These are phyloP conservation scores for Croton laevigatus DNA, from an alignment of 441 rosid genomes.

Conservation along the genomic window DNA sequence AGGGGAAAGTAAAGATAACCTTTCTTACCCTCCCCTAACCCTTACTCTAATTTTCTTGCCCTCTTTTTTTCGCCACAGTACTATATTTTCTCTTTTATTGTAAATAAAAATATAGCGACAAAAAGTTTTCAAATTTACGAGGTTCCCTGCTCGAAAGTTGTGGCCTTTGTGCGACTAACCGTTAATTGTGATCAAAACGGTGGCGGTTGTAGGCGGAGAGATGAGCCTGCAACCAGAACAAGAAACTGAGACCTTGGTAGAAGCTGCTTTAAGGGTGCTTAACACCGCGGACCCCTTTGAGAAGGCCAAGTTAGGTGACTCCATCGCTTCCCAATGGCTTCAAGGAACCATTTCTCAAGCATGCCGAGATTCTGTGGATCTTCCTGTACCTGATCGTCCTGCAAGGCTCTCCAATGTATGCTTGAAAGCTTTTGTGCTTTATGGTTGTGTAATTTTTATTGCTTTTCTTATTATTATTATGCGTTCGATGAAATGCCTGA, in stretches of 20 bases:
- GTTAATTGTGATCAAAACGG: neutral
- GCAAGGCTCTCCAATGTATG: constrained; percentile 64
- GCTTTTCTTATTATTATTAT: neutral
- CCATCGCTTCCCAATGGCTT: constrained; percentile 65
- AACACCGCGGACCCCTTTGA: constrained; percentile 77
- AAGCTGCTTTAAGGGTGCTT: constrained; percentile 65
- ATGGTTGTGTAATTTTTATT: too few species aligned
- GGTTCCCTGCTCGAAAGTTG: too few species aligned
- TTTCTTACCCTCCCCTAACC: too few species aligned
- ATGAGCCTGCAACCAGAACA: constrained; percentile 24
- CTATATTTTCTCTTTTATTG: too few species aligned
- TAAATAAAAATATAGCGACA: too few species aligned
- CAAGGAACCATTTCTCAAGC: constrained; percentile 55
- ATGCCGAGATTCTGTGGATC: constrained; percentile 48
- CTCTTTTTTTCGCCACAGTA: too few species aligned
- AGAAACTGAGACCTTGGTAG: constrained; percentile 57
- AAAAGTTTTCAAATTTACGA: too few species aligned
- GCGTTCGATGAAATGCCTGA: constrained; percentile 28
- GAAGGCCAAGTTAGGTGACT: constrained; percentile 76
- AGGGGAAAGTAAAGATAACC: too few species aligned
- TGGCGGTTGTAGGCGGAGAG: neutral
- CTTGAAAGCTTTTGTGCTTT: neutral
- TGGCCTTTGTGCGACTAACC: too few species aligned
- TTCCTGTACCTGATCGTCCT: constrained; percentile 71
- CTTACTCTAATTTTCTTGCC: too few species aligned